phyloP scores from a whole-genome alignment of 768 basidiomycete species.

The Boletus huronensis region DNA sequence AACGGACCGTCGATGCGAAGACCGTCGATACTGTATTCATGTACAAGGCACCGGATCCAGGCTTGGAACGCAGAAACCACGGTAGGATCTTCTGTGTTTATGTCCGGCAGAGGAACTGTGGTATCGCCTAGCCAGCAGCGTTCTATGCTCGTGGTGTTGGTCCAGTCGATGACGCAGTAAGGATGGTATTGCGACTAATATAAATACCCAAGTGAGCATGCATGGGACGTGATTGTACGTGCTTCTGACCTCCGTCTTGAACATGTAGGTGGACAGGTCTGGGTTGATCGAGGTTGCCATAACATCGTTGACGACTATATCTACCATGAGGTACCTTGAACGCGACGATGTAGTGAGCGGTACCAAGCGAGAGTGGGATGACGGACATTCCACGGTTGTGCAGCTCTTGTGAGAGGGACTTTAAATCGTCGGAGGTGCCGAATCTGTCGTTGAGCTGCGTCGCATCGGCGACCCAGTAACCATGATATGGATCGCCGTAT shows the following conservation, averaged over 20 bases:
- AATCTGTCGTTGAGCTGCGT: slow-evolving; percentile 65
- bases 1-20: slow-evolving; percentile 71
- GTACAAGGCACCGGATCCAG: slow-evolving; percentile 69
- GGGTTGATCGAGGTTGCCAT: slow-evolving; percentile 65
- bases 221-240: neutral
- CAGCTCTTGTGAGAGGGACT: slow-evolving; percentile 58
- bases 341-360: neutral
- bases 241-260: slow-evolving; percentile 53
- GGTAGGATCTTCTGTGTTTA: slow-evolving; percentile 67
- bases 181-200: slow-evolving; percentile 66
- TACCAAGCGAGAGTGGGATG: neutral
- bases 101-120: slow-evolving; percentile 69
- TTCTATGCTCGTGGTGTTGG: slow-evolving; percentile 66
- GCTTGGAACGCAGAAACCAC: slow-evolving; percentile 60
- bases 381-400: slow-evolving; percentile 70
- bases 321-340: slow-evolving; percentile 75
- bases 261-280: slow-evolving; percentile 63
- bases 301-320: slow-evolving; percentile 83
- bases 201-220: slow-evolving; percentile 4
- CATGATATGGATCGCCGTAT: slow-evolving; percentile 84
- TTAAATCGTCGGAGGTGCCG: slow-evolving; percentile 70
- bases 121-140: slow-evolving; percentile 82
- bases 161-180: slow-evolving; percentile 72
- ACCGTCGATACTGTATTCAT: slow-evolving; percentile 77
- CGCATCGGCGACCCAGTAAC: slow-evolving; percentile 78